Conservation (phyloP, 495 filamentous ascomycete genomes). For the Penicillium turbatum region DNA sequence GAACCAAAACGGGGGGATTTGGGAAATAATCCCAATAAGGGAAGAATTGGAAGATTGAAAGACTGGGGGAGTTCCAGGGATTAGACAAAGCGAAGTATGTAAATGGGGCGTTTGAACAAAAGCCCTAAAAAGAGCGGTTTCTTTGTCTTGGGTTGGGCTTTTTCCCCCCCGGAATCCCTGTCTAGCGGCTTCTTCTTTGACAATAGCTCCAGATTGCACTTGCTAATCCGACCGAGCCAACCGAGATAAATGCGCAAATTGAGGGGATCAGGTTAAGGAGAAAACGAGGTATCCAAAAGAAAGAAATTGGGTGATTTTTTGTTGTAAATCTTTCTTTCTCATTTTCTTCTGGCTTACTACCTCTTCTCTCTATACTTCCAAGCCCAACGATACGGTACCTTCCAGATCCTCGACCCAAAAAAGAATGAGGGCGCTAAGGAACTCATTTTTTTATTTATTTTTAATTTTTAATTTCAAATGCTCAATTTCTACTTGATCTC, state of each 20-base stretch:
- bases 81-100: slow-evolving; percentile 18
- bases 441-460: too few relatives aligned
- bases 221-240: slow-evolving; percentile 25
- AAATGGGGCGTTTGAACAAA: slow-evolving; percentile 15
- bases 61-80: not conserved
- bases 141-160: slow-evolving; percentile 12
- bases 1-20: not conserved
- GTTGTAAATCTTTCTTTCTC: not conserved
- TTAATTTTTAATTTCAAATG: too few relatives aligned
- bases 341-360: too few relatives aligned
- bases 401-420: not conserved
- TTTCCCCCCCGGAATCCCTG: slow-evolving; percentile 9
- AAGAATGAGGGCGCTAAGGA: not conserved
- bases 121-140: slow-evolving; percentile 11
- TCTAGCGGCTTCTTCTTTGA: slow-evolving; percentile 27
- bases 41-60: not conserved
- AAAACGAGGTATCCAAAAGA: not conserved
- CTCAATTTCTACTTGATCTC: not conserved
- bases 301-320: not conserved
- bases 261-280: slow-evolving; percentile 3
- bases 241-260: slow-evolving; percentile 19
- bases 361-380: not conserved
- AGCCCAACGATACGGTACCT: not conserved
- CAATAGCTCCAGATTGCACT: slow-evolving; percentile 19
- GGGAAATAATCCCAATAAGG: slow-evolving; percentile 5